Evolutionary conservation across 2,329 filamentous ascomycete genomes (phyloP), one percentile per base, ranked within the genome.

Genomic region (Proliferodiscus dingleyae): DNA sequence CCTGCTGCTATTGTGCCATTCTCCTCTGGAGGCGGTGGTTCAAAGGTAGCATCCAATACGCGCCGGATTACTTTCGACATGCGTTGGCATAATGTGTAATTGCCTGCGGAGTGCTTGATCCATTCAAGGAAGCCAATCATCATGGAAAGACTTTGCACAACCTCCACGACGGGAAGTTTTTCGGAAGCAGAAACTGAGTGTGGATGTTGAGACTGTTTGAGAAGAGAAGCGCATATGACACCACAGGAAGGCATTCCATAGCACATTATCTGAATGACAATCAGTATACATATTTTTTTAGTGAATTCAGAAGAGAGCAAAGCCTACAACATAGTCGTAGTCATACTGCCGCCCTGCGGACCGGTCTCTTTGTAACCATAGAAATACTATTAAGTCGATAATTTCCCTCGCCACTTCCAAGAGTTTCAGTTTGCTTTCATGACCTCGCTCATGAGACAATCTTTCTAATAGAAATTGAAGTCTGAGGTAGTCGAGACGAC

Each of bases 191-290:
- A 23, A n/a, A 39, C 21, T 11, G 37, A 37, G 5, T 42, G 36
- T 4, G 52, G 49, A 3, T 46, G 37, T 22, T 51, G 50, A 4
- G 37, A 33, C 44, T 54, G 55, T 36, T 49, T 49, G 13, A 56
- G 50, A 16, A 58, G 55, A n/a, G 52, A 50, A 6, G 49, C 38
- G 41, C 55, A 58, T 3, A 58, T 47, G 11, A 58, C 52, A 18
- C 55, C 54, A 3, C 43, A 47, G 9, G 53, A 45, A 5, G 55
- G 55, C 33, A 56, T 56, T 2, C 50, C 55, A 23, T 52, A 56
- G n/a, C 47, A 49, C 50, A 58, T 58, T 23, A 56, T 46, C 55
- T 56, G 24, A 11, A n/a, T 15, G 9, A 10, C 10, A n/a, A n/a
- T 46, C 7, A 22, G 29, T 23, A 38, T 6, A 15, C 16, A 11